Percentiles rank a stretch among this genome's conserved stretches.
These are phyloP conservation scores for Hydnum rufescens DNA, from an alignment of 768 basidiomycete genomes.

Conservation along the genomic window DNA sequence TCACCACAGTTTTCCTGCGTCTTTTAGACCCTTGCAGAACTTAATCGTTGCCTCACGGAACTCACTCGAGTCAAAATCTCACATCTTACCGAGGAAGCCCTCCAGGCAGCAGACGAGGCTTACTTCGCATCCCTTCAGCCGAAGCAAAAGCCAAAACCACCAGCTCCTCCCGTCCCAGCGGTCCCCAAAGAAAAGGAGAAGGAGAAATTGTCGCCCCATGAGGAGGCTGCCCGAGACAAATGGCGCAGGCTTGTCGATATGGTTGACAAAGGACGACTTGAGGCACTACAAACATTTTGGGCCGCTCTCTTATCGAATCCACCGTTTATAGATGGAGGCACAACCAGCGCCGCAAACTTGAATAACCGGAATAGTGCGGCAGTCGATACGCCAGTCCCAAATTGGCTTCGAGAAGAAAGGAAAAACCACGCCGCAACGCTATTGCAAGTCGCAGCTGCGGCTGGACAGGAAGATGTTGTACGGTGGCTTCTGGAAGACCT, in stretches of 20 bases:
- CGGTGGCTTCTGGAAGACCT: constrained; percentile 61
- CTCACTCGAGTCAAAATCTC: constrained; percentile 70
- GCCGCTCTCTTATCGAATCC: constrained; percentile 16
- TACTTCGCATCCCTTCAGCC: constrained; percentile 78
- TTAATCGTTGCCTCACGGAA: constrained; percentile 69
- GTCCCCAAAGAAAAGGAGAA: constrained; percentile 29
- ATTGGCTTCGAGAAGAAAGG: constrained; percentile 34
- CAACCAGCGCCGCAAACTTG: constrained; percentile 25
- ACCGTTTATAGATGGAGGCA: constrained; percentile 35
- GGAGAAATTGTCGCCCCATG: constrained; percentile 56
- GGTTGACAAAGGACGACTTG: constrained; percentile 67
- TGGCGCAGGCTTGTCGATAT: constrained; percentile 80
- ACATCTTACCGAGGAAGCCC: constrained; percentile 66
- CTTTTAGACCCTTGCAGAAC: constrained; percentile 70
- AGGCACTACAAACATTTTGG: constrained; percentile 63
- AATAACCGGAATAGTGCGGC: not conserved
- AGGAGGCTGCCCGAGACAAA: constrained; percentile 57
- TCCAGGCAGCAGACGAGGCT: constrained; percentile 71
- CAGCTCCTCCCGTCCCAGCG: constrained; percentile 18
- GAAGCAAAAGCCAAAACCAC: constrained; percentile 27
- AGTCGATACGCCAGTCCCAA: constrained; percentile 42
- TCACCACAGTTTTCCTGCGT: not conserved
- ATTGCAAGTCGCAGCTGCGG: constrained; percentile 53
- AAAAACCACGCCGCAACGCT: constrained; percentile 35
- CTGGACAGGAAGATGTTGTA: constrained; percentile 56